phyloP scores from a whole-genome alignment of 345 rosid species.

The Capsella bursapastoris region DNA sequence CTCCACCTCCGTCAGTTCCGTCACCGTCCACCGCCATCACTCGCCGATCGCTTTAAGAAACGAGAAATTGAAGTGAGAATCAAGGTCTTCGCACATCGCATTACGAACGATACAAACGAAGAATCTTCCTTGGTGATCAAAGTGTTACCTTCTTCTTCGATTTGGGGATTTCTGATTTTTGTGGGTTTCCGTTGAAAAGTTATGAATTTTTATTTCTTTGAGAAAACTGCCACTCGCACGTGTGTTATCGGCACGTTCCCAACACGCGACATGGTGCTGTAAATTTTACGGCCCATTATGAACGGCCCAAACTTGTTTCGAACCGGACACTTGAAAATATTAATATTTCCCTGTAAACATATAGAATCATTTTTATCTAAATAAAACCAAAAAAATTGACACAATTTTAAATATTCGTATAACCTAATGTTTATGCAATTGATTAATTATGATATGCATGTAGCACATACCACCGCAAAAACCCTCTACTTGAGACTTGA shows the following conservation, averaged over 20 bases:
- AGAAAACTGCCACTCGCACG: background rate
- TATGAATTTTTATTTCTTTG: no score
- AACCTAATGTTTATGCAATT: no score
- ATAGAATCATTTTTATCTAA: no score
- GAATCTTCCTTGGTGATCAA: background rate
- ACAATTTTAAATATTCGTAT: no score
- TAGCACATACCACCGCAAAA: background rate
- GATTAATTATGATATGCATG: no score
- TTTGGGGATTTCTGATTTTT: constrained; percentile 6
- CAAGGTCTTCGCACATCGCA: no score
- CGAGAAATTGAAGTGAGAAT: no score
- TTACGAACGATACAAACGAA: no score
- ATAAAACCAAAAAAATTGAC: background rate
- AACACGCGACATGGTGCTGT: background rate
- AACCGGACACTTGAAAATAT: background rate
- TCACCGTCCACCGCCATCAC: constrained; percentile 39
- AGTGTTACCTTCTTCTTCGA: constrained; percentile 1
- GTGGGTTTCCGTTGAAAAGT: constrained; percentile 22
- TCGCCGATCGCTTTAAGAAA: constrained; percentile 15
- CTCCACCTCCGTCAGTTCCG: constrained; percentile 35
- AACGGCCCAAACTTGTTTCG: background rate
- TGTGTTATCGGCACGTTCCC: background rate
- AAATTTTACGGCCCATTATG: background rate
- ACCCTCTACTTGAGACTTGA: background rate
- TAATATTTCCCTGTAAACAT: background rate